Conservation (phyloP, 1,284 basidiomycete genomes). For the Agroathelia rolfsii region DNA sequence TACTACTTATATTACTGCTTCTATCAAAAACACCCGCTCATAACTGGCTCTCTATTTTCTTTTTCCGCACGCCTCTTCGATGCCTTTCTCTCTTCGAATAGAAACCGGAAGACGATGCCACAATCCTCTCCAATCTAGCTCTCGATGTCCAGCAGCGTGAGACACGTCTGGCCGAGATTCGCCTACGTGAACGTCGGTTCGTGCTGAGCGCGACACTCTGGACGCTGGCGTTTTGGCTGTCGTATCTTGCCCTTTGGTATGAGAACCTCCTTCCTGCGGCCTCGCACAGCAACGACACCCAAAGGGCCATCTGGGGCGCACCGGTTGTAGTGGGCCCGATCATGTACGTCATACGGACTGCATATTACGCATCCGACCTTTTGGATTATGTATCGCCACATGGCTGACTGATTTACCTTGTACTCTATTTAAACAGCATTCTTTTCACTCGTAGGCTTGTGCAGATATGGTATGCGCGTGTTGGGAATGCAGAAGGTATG, state of each 20-base stretch:
- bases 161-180: slow-evolving; percentile 78
- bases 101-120: slow-evolving; percentile 74
- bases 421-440: slow-evolving; percentile 40
- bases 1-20: too few relatives aligned
- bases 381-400: slow-evolving; percentile 1
- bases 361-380: not conserved
- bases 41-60: too few relatives aligned
- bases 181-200: slow-evolving; percentile 75
- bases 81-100: too few relatives aligned
- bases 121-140: slow-evolving; percentile 53
- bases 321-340: slow-evolving; percentile 71
- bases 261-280: slow-evolving; percentile 43
- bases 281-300: slow-evolving; percentile 27
- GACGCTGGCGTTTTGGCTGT: slow-evolving; percentile 70
- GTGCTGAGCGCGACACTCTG: slow-evolving; percentile 78
- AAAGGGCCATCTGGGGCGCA: slow-evolving; percentile 36
- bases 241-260: slow-evolving; percentile 82
- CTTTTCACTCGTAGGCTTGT: slow-evolving; percentile 77
- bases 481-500: slow-evolving; percentile 80
- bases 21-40: too few relatives aligned
- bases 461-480: slow-evolving; percentile 80
- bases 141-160: slow-evolving; percentile 68
- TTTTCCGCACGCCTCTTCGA: too few relatives aligned
- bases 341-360: slow-evolving; percentile 47
- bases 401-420: slow-evolving; percentile 9